Evolutionary conservation across 148 eudicot genomes (phyloP).

Genomic region (Nepenthes mirabilis): DNA sequence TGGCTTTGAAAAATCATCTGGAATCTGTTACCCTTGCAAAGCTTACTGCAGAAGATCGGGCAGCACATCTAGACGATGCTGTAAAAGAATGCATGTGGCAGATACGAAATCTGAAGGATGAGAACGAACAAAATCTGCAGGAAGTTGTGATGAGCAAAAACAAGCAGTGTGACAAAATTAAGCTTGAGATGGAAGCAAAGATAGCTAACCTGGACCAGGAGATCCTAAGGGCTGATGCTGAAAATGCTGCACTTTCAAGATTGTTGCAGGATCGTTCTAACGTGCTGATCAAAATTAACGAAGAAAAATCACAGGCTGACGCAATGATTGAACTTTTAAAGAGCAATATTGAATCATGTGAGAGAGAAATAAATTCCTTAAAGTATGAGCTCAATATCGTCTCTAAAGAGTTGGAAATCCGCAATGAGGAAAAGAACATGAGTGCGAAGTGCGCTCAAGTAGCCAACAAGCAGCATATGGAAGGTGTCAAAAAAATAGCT

Average conservation of each 20-base stretch:
- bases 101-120: constrained; percentile 79
- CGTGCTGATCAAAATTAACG: constrained; percentile 60
- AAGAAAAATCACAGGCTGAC: constrained; percentile 86
- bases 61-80: constrained; percentile 85
- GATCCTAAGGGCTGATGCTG: constrained; percentile 58
- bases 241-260: constrained; percentile 72
- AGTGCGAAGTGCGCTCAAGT: constrained; percentile 71
- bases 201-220: constrained; percentile 61
- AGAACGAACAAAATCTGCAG: constrained; percentile 63
- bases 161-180: constrained; percentile 63
- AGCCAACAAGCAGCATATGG: constrained; percentile 80
- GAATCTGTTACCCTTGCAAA: constrained; percentile 79
- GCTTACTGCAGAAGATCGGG: constrained; percentile 78
- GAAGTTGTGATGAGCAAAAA: constrained; percentile 53
- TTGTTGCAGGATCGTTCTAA: constrained; percentile 85
- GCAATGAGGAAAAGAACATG: constrained; percentile 93
- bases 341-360: constrained; percentile 69
- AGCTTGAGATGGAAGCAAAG: constrained; percentile 53
- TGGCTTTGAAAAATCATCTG: constrained; percentile 60
- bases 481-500: constrained; percentile 78
- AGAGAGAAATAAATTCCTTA: constrained; percentile 75
- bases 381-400: constrained; percentile 77
- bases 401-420: constrained; percentile 77
- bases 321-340: constrained; percentile 63
- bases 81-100: constrained; percentile 95